A percentile compares a stretch with the other conserved stretches of the same genome.
Evolutionary conservation across 176 grass and related monocot genomes (phyloP).

Genomic region (Saccharum spontaneum): DNA sequence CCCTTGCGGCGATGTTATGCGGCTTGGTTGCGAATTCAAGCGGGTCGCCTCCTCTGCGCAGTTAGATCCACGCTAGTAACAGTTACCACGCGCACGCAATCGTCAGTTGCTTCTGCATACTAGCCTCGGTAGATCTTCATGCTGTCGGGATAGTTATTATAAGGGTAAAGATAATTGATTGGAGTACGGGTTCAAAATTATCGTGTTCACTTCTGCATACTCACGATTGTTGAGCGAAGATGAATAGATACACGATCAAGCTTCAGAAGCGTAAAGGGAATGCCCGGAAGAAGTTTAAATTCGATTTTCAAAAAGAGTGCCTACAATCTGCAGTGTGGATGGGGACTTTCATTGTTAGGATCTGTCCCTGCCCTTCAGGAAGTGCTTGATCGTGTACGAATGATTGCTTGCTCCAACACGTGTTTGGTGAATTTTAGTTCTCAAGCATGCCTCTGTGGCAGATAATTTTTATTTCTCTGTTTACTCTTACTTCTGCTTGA

Average conservation of each 20-base stretch:
- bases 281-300: neutral
- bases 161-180: neutral
- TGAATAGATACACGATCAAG: neutral
- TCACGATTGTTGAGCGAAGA: neutral
- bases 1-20: neutral
- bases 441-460: neutral
- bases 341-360: neutral
- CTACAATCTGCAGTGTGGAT: neutral
- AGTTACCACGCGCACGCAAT: neutral
- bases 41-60: neutral
- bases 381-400: neutral
- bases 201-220: neutral
- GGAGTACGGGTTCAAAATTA: no score
- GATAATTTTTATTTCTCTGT: neutral
- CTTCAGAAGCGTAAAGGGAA: neutral
- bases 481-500: neutral
- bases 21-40: neutral
- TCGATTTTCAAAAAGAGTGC: neutral
- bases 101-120: neutral
- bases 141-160: neutral
- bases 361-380: neutral
- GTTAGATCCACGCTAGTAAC: slow-evolving; percentile 35
- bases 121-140: neutral
- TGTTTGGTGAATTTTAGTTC: neutral
- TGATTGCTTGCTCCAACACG: neutral